Conservation (phyloP, 176 grass and related monocot species). For the Hsuehochloa calcarea region DNA sequence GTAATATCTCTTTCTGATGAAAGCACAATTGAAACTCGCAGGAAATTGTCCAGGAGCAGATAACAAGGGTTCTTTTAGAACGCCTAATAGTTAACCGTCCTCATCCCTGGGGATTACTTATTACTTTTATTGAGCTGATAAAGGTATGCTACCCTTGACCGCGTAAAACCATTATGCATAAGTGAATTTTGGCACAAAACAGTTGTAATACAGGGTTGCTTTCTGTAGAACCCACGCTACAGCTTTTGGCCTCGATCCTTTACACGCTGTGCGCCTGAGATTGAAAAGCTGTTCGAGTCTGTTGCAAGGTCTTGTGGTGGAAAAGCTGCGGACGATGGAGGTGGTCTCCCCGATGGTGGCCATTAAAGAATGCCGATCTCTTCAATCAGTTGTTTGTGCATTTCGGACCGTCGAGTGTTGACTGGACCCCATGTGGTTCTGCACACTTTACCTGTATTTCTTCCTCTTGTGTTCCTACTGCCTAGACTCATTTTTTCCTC, state of each 20-base stretch:
- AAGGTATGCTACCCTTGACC: slow-evolving; percentile 51
- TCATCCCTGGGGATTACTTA: slow-evolving; percentile 93
- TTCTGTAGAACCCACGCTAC: slow-evolving; percentile 79
- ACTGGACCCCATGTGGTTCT: not conserved
- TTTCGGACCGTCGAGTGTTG: not conserved
- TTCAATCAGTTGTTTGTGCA: not conserved
- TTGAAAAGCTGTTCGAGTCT: slow-evolving; percentile 86
- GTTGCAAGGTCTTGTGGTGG: slow-evolving; percentile 82
- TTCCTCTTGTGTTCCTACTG: not conserved
- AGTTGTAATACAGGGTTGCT: not conserved
- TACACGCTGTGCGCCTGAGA: slow-evolving; percentile 73
- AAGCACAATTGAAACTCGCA: slow-evolving; percentile 25
- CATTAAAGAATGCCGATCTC: slow-evolving; percentile 33
- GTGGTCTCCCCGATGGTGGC: slow-evolving; percentile 50
- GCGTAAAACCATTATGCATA: not conserved
- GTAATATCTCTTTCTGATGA: slow-evolving; percentile 10
- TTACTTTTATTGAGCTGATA: slow-evolving; percentile 96
- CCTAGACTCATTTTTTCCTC: not conserved
- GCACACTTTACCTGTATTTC: not conserved
- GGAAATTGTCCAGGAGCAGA: slow-evolving; percentile 96
- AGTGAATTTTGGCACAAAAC: not conserved
- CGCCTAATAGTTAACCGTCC: slow-evolving; percentile 89
- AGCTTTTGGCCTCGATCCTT: slow-evolving; percentile 88
- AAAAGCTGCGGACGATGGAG: slow-evolving; percentile 65
- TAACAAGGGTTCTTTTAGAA: slow-evolving; percentile 90